Conservation (phyloP, 139 green algal genomes). For the Choricystis sp. region DNA sequence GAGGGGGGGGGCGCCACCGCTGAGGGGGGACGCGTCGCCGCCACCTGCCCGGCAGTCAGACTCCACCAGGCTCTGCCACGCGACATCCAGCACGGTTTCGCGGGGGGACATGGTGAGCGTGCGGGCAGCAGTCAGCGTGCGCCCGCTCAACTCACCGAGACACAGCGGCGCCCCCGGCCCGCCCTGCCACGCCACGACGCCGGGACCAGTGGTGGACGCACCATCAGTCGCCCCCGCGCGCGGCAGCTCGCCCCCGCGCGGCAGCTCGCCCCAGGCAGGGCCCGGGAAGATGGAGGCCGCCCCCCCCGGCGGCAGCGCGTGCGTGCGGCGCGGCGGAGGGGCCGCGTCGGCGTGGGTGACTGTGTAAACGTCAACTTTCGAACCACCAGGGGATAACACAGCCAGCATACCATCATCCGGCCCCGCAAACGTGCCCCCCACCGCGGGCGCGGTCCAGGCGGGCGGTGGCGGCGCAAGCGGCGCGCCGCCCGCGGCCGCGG, state of each 20-base stretch:
- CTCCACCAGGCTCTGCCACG: background rate
- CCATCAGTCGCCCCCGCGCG: no score
- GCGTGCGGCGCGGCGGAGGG: no score
- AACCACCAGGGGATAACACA: background rate
- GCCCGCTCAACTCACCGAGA: no score
- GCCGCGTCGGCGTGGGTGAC: background rate
- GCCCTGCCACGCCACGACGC: no score
- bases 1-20: background rate
- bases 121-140: background rate
- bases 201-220: no score
- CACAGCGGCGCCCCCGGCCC: no score
- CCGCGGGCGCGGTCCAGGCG: background rate
- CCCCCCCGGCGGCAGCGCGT: background rate
- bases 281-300: background rate
- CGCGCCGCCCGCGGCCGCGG: no score
- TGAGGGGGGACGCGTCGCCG: no score
- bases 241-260: background rate
- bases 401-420: background rate
- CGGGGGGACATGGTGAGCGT: background rate
- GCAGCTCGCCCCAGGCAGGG: background rate
- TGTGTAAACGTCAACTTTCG: background rate
- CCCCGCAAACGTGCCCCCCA: background rate
- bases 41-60: background rate
- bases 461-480: background rate
- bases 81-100: background rate